Evolutionary conservation across 805 yeast genomes (phyloP).

Genomic region (Barnettozyma populi): DNA sequence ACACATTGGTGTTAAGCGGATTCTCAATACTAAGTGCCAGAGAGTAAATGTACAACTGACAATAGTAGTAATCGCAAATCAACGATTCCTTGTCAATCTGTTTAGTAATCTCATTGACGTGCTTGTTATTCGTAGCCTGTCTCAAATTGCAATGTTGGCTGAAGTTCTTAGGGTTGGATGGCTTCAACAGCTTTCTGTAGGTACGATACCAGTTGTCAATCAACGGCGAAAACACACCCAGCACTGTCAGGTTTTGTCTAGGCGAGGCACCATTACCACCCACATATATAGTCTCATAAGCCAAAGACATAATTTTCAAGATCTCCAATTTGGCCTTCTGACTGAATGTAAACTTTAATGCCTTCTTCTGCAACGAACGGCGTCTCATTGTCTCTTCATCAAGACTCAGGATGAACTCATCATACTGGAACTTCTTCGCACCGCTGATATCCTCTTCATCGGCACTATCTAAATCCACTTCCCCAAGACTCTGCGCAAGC

Average conservation of each 20-base stretch:
- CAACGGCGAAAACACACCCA: slow-evolving; percentile 70
- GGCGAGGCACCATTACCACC: slow-evolving; percentile 50
- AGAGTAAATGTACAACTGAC: slow-evolving; percentile 79
- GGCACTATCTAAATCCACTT: slow-evolving; percentile 51
- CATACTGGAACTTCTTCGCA: slow-evolving; percentile 24
- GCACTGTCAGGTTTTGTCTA: slow-evolving; percentile 62
- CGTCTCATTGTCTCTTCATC: slow-evolving; percentile 27
- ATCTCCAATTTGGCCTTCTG: slow-evolving; percentile 80
- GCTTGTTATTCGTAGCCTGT: slow-evolving; percentile 26
- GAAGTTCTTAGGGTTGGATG: slow-evolving; percentile 37
- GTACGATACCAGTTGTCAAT: slow-evolving; percentile 73
- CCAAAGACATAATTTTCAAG: slow-evolving; percentile 70
- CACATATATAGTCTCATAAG: slow-evolving; percentile 72
- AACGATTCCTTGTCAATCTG: slow-evolving; percentile 62
- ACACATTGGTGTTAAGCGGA: slow-evolving; percentile 15
- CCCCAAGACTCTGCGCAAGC: slow-evolving; percentile 67
- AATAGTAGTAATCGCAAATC: slow-evolving; percentile 78
- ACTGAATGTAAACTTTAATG: slow-evolving; percentile 46
- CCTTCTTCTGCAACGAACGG: slow-evolving; percentile 22
- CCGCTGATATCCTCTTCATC: slow-evolving; percentile 25
- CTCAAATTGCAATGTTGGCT: slow-evolving; percentile 26
- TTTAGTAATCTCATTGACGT: slow-evolving; percentile 28
- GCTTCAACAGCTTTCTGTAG: slow-evolving; percentile 49
- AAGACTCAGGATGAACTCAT: slow-evolving; percentile 25
- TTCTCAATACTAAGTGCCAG: slow-evolving; percentile 60